Conservation (phyloP, 73 alveolate species). For the Uronychia setigera region DNA sequence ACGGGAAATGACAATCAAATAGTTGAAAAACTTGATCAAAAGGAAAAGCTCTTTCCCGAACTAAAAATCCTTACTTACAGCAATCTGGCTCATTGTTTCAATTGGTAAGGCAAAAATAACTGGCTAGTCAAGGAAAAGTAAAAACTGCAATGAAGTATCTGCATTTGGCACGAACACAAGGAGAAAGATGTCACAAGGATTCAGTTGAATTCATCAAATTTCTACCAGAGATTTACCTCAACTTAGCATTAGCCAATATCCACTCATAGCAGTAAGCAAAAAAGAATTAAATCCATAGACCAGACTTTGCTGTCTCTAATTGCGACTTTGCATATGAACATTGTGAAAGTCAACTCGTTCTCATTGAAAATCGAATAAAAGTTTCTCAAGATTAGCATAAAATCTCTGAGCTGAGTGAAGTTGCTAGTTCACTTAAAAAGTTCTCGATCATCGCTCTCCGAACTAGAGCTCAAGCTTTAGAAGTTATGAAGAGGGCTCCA, state of each 20-base stretch:
- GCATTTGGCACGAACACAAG: neutral
- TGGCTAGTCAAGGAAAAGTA: neutral
- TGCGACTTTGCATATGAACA: neutral
- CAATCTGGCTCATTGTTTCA: neutral
- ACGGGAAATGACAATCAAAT: neutral
- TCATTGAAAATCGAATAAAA: neutral
- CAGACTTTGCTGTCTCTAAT: neutral
- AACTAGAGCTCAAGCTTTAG: neutral
- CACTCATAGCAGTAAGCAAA: neutral
- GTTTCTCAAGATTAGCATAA: neutral
- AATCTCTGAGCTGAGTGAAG: neutral
- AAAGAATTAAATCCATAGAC: neutral
- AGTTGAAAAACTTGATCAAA: neutral
- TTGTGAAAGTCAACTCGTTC: neutral
- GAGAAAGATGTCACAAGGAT: neutral
- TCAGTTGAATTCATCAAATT: neutral
- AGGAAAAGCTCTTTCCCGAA: neutral
- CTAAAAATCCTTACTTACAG: neutral
- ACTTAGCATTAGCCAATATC: neutral
- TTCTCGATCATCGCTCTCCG: neutral
- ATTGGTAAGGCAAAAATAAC: neutral
- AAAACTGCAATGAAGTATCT: neutral
- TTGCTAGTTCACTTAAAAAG: neutral
- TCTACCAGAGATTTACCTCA: neutral
- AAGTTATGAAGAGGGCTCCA: neutral